Percentiles rank a stretch among this genome's conserved stretches.
Evolutionary conservation across 1,139 yeast species (phyloP).

Genomic region (Lodderomyces metapsilosis): DNA sequence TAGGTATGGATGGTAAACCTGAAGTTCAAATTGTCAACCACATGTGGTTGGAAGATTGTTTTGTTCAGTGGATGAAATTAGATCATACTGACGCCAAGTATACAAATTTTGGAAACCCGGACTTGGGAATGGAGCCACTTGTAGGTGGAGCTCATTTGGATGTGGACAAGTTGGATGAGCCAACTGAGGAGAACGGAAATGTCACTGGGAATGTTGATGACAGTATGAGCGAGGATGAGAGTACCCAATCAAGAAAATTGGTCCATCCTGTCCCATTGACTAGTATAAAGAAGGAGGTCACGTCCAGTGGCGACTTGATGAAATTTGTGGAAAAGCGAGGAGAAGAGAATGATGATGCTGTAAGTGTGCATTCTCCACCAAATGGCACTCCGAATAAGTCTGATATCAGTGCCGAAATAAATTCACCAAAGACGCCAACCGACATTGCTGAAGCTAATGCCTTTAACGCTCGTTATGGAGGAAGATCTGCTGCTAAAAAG

Average conservation of each 20-base stretch:
- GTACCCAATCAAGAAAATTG: slow-evolving; percentile 9
- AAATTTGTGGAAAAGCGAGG: neutral
- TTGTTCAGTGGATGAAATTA: slow-evolving; percentile 55
- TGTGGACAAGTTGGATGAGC: slow-evolving; percentile 21
- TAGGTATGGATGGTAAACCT: slow-evolving; percentile 24
- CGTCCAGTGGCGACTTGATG: neutral
- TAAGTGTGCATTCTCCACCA: neutral
- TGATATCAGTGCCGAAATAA: neutral
- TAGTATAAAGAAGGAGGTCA: neutral
- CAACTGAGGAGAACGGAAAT: slow-evolving; percentile 13
- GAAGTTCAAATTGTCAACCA: slow-evolving; percentile 65
- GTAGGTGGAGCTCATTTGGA: slow-evolving; percentile 54
- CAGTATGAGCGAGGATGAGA: slow-evolving; percentile 34
- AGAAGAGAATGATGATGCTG: neutral
- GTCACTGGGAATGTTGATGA: slow-evolving; percentile 25
- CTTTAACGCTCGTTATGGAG: slow-evolving; percentile 13
- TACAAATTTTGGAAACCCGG: slow-evolving; percentile 40
- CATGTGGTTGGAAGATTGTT: slow-evolving; percentile 87
- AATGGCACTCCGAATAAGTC: slow-evolving; percentile 1
- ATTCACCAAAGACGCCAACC: slow-evolving; percentile 4
- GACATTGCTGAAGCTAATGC: neutral
- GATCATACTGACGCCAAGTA: slow-evolving; percentile 46
- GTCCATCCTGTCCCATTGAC: neutral
- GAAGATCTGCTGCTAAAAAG: slow-evolving; percentile 59
- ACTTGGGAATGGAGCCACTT: slow-evolving; percentile 36